Evolutionary conservation across 306 rosid genomes (phyloP).

Genomic region (Pyrus communis): DNA sequence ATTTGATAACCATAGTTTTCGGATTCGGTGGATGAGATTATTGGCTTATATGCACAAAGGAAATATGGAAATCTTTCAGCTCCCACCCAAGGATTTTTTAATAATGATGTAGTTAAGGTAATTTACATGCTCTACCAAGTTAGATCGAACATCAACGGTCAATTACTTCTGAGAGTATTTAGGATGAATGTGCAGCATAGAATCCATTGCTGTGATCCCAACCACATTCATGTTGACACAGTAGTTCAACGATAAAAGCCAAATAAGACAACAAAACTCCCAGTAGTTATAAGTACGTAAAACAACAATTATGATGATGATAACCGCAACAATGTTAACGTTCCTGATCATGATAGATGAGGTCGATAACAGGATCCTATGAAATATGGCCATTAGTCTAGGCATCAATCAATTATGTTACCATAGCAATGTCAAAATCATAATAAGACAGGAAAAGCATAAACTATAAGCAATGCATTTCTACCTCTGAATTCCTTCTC

Average conservation of each 20-base stretch:
- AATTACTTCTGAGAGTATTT: background rate
- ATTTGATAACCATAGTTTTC: background rate
- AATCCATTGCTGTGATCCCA: background rate
- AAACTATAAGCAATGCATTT: background rate
- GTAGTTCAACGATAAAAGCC: background rate
- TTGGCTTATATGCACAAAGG: background rate
- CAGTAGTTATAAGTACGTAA: background rate
- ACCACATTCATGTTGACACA: background rate
- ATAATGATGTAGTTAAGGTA: background rate
- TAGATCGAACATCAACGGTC: background rate
- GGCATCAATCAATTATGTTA: background rate
- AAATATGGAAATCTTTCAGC: background rate
- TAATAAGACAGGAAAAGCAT: background rate
- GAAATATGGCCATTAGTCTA: background rate
- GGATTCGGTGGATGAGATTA: background rate
- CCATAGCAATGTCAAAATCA: background rate
- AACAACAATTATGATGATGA: background rate
- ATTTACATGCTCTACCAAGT: background rate
- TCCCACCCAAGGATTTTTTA: background rate
- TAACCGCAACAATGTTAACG: background rate
- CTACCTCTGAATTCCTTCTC: slow-evolving; percentile 87
- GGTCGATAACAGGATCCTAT: background rate
- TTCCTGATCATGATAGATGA: background rate
- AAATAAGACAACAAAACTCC: background rate
- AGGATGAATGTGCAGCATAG: background rate